These are phyloP conservation scores for Lecanicillium sp. DNA, from an alignment of 2,329 filamentous ascomycete genomes.

Conservation along the genomic window DNA sequence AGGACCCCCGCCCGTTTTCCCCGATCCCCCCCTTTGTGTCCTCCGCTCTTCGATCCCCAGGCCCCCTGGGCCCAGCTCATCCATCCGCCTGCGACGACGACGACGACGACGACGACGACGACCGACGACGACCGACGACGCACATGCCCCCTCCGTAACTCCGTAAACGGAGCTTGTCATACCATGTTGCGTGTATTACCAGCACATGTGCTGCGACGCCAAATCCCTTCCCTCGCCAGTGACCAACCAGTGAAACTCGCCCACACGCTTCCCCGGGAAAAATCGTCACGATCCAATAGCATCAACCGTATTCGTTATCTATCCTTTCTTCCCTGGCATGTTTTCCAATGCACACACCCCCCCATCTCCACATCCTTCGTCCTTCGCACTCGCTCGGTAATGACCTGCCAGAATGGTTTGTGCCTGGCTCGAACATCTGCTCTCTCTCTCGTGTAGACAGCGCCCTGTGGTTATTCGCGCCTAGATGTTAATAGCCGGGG, in stretches of 20 bases:
- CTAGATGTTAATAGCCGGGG: not conserved
- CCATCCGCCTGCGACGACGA: too few relatives aligned
- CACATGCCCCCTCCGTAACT: not conserved
- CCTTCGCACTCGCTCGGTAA: too few relatives aligned
- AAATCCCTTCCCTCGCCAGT: too few relatives aligned
- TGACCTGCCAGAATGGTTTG: too few relatives aligned
- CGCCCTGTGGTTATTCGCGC: not conserved
- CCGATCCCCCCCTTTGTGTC: slow-evolving; percentile 2
- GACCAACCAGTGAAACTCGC: too few relatives aligned
- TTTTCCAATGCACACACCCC: not conserved
- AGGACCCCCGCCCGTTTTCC: not conserved
- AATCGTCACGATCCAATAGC: too few relatives aligned
- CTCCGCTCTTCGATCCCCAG: not conserved
- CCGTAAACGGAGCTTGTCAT: slow-evolving; percentile 9
- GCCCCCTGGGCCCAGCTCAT: not conserved
- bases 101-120: too few relatives aligned
- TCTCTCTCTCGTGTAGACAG: not conserved
- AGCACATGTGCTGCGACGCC: not conserved
- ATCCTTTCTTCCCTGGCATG: not conserved
- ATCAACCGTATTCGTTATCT: not conserved
- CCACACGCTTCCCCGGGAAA: too few relatives aligned
- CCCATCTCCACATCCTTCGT: too few relatives aligned
- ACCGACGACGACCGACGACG: too few relatives aligned
- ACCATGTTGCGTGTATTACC: not conserved
- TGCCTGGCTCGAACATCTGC: slow-evolving; percentile 1